A percentile compares a stretch with the other conserved stretches of the same genome.
phyloP scores from a whole-genome alignment of 2,329 filamentous ascomycete species.

The Fonsecaea monophora region DNA sequence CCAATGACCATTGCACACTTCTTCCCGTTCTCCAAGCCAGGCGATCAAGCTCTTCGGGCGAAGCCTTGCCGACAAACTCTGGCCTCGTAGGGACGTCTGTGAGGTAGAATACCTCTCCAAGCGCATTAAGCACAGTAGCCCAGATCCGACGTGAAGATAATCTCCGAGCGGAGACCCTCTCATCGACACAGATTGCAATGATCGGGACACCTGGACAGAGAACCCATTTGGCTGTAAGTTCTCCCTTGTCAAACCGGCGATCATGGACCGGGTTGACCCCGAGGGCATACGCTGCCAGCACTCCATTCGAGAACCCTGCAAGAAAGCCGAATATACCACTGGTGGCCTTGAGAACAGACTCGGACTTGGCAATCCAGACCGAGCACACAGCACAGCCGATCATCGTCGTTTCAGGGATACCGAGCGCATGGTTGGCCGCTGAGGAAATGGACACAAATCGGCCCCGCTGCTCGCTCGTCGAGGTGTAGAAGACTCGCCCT shows the following conservation, averaged over 20 bases:
- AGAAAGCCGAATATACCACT: conserved; percentile 81
- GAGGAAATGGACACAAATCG: conserved; percentile 72
- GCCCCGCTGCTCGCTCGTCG: conserved; percentile 74
- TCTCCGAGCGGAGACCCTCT: conserved; percentile 75
- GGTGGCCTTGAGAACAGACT: conserved; percentile 72
- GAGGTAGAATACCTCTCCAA: conserved; percentile 90
- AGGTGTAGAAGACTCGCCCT: conserved; percentile 79
- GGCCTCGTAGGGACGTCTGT: conserved; percentile 70
- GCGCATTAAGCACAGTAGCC: conserved; percentile 91
- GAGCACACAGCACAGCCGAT: conserved; percentile 74
- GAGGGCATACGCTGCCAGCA: conserved; percentile 82
- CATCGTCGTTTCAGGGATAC: conserved; percentile 77
- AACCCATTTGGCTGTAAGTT: conserved; percentile 87
- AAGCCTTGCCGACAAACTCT: conserved; percentile 56
- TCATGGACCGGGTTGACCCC: conserved; percentile 66
- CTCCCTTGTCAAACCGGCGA: conserved; percentile 71
- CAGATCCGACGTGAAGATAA: conserved; percentile 75
- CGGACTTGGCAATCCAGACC: conserved; percentile 89
- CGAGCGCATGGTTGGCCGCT: conserved; percentile 63
- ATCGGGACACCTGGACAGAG: conserved; percentile 93
- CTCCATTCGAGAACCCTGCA: conserved; percentile 80
- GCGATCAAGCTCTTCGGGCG: conserved; percentile 62
- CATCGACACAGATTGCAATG: conserved; percentile 80
- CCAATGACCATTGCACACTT: conserved; percentile 77
- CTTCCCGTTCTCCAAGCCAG: conserved; percentile 82